Evolutionary conservation across 129 eudicot species (phyloP).

Genomic region (Lonicera japonica): DNA sequence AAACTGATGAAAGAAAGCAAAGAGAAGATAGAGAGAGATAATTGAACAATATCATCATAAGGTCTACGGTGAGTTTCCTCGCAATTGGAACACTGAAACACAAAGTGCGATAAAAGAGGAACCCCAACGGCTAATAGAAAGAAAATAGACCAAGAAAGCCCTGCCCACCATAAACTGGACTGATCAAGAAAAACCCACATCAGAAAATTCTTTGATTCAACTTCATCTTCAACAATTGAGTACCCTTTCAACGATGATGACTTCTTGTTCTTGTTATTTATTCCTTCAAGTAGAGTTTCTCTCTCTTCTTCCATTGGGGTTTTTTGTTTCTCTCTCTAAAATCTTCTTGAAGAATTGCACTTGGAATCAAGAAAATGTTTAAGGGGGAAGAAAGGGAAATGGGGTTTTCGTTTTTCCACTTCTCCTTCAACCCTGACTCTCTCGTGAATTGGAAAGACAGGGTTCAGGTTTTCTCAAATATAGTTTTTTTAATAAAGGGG

Average conservation of each 20-base stretch:
- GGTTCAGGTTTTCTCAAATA: no score
- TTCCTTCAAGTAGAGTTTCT: constrained; percentile 18
- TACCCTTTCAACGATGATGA: constrained; percentile 17
- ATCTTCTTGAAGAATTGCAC: no score
- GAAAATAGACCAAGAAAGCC: constrained; percentile 60
- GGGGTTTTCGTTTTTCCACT: no score
- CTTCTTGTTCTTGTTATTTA: constrained; percentile 1
- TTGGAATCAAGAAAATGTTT: no score
- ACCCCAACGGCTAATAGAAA: constrained; percentile 58
- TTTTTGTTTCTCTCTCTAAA: neutral
- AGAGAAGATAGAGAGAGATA: constrained; percentile 54
- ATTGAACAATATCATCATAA: constrained; percentile 59
- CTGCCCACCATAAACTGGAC: constrained; percentile 49
- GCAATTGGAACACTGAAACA: constrained; percentile 55
- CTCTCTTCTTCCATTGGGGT: constrained; percentile 28
- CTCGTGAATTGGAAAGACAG: no score
- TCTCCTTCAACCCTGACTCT: no score
- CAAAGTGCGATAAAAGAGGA: constrained; percentile 62
- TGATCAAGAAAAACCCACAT: constrained; percentile 78
- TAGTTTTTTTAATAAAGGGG: no score
- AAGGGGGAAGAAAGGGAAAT: no score
- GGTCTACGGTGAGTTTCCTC: constrained; percentile 59
- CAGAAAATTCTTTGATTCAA: constrained; percentile 36
- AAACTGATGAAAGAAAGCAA: constrained; percentile 53
- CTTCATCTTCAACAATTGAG: constrained; percentile 27